Conservation (phyloP, 2,329 filamentous ascomycete species). For the Talaromyces sp. region DNA sequence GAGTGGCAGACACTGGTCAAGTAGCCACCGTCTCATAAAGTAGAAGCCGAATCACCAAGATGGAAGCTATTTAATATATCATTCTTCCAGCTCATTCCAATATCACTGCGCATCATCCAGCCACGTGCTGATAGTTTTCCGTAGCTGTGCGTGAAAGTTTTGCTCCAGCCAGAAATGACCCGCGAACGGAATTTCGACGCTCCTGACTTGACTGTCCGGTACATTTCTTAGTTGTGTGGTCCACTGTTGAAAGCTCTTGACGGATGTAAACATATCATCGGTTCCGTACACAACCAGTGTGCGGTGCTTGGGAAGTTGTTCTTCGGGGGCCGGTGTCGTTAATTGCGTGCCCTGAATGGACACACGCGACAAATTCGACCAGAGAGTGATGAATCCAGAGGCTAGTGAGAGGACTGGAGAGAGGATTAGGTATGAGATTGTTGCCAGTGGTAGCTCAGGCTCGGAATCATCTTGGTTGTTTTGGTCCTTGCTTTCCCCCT, state of each 20-base stretch:
- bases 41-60: neutral
- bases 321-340: slow-evolving; percentile 43
- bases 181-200: slow-evolving; percentile 47
- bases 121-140: slow-evolving; percentile 38
- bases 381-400: slow-evolving; percentile 59
- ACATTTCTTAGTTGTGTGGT: slow-evolving; percentile 45
- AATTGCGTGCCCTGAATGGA: slow-evolving; percentile 24
- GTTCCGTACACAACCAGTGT: slow-evolving; percentile 72
- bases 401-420: slow-evolving; percentile 58
- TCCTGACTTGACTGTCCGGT: slow-evolving; percentile 44
- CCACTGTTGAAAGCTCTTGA: slow-evolving; percentile 64
- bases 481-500: slow-evolving; percentile 52
- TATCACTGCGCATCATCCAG: slow-evolving; percentile 16
- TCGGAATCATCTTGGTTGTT: slow-evolving; percentile 14
- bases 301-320: slow-evolving; percentile 51
- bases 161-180: slow-evolving; percentile 62
- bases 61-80: neutral
- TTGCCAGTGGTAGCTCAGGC: slow-evolving; percentile 12
- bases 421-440: slow-evolving; percentile 52
- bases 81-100: neutral
- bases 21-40: neutral
- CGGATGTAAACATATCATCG: slow-evolving; percentile 67
- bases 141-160: slow-evolving; percentile 41
- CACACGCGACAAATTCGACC: slow-evolving; percentile 41
- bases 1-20: too few relatives aligned